Conservation (phyloP, 768 basidiomycete species). For the Termitomyces sp. region DNA sequence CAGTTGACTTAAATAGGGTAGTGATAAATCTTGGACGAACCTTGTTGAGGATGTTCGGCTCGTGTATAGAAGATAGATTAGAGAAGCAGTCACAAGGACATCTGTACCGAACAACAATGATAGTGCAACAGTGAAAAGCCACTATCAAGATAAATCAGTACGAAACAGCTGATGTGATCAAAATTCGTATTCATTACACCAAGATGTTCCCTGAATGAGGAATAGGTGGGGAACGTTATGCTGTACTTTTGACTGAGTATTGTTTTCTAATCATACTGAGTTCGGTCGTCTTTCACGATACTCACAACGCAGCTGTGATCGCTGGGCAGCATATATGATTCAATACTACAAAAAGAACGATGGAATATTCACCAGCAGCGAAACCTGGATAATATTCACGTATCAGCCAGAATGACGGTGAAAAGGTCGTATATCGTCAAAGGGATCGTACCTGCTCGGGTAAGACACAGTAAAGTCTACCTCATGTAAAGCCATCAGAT, state of each 20-base stretch:
- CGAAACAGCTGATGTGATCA: not conserved
- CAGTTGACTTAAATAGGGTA: not conserved
- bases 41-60: constrained; percentile 5
- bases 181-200: not conserved
- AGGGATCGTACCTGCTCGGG: not conserved
- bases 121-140: constrained; percentile 5
- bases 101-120: constrained; percentile 1
- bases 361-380: not conserved
- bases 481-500: not conserved
- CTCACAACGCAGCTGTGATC: constrained; percentile 4
- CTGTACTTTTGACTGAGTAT: not conserved
- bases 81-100: constrained; percentile 1
- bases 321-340: not conserved
- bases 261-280: not conserved
- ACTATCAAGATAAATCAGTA: not conserved
- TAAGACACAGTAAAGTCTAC: not conserved
- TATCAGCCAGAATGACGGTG: not conserved
- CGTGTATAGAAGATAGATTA: constrained; percentile 1
- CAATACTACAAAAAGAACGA: not conserved
- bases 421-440: not conserved
- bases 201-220: not conserved
- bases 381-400: not conserved
- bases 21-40: not conserved
- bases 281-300: not conserved
- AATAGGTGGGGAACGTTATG: constrained; percentile 2